Base-by-base conservation (phyloP, 176 grass and related monocot species). In the Aegilops sharonensis region DNA sequence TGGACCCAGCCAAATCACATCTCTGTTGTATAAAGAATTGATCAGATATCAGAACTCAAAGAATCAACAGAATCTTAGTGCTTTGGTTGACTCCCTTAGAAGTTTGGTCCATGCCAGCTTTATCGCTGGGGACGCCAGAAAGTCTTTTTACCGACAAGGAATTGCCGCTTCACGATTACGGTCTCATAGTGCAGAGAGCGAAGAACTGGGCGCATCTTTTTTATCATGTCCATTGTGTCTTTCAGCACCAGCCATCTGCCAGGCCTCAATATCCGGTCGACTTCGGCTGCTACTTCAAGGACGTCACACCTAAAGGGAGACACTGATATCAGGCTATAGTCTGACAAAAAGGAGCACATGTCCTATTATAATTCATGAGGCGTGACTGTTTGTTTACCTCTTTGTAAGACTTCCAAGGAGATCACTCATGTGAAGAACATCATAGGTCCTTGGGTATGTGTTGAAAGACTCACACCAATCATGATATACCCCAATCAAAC, bases 371-470 rank as follows among this genome's bases (percentile, higher is more conserved):
- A 27, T 11, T 71, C 61, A 9, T 70, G 23, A 85, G 29, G 70
- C 4, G 9, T 63, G 39, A 18, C 6, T 64, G 54, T 4, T 69
- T 64, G 56, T 12, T 69, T 86, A 98, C 96, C 93, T 92, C 15
- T 83, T 67, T 73, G 79, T 89, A 83, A 95, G 81, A 91, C 85
- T 94, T 85, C 62, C 86, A 62, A 96, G 64, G 40, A 99, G 90
- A 87, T 90, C 61, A 75, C 75, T 92, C 60, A 91, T 91, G 86
- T 96, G 97, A 59, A 99, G 88, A 61, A 96, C 77, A 93, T 99
- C 97, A 71, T 99, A 99, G 21, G 92, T 99, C 23, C 94, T 85
- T 74, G 97, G 97, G 65, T 99, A 99, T n/a, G 94, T 99, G 84
- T 91, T 93, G 86, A 99, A 96, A 68, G 97, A 87, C 40, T 96